Evolutionary conservation across 1,139 yeast species (phyloP), one percentile per base, ranked within the genome.

Genomic region (Entelexis sorbosivorans): DNA sequence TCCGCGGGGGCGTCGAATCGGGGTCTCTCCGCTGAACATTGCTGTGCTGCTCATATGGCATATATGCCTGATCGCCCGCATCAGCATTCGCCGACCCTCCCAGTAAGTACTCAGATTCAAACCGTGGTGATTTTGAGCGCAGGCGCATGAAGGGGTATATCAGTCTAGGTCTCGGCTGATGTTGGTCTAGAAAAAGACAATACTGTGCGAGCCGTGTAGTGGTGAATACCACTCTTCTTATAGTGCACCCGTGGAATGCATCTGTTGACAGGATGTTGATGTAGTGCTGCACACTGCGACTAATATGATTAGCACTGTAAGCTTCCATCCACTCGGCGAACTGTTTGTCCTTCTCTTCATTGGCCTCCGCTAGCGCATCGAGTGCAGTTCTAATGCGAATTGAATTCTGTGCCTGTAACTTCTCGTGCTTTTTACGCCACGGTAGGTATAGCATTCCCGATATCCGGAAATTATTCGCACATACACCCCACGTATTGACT

Each of bases 1-100:
- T 59, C 19, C 61, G 56, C 1, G 69, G 66, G 5, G 66, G 66
- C 1, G 59, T 51, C 10, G 64, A 61, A 39, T 66, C 68, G 1
- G 68, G 67, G 54, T 64, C 57, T 14, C 66, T 50, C 1, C 51
- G 47, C 36, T 58, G 60, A 1, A 58, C 53, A n/a, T 50, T 42
- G 3, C 34, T 26, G 2, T 43, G n/a, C 16, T 20, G 46, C 17
- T 29, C 39, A 39, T 10, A 34, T 8, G 32, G 26, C 19, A 24
- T 28, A 13, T 24, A 44, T 2, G 48, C 29, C 5, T 51, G 48
- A 11, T 36, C 20, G 6, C 40, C 49, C 19, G 36, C 36, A 11
- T 32, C 45, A 3, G 28, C 9, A 4, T 9, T 39, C 38, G 20
- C 28, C 35, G 11, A 6, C 5, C 29, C 45, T 17, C 26, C 22